These are phyloP conservation scores for Clitopilus hobsonii DNA, from an alignment of 768 basidiomycete genomes.

Conservation along the genomic window DNA sequence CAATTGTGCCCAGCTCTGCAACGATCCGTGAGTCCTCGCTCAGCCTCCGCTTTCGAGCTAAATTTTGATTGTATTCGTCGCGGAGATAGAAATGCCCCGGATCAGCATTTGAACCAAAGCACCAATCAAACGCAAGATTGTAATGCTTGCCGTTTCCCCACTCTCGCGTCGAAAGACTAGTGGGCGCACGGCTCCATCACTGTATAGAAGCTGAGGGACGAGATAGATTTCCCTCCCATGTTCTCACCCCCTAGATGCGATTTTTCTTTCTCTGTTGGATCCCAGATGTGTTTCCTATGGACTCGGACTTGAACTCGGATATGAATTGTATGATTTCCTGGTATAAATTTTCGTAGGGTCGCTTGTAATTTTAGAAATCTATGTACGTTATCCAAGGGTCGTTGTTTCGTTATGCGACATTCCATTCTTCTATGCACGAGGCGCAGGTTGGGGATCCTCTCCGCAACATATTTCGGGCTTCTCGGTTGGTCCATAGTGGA, in stretches of 20 bases:
- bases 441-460: too few species aligned
- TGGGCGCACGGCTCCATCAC: too few species aligned
- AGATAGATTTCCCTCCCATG: neutral
- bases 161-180: neutral
- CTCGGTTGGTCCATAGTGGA: too few species aligned
- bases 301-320: neutral
- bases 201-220: too few species aligned
- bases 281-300: neutral
- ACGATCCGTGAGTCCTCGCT: neutral
- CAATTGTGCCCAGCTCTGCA: conserved; percentile 22
- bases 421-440: too few species aligned
- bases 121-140: neutral
- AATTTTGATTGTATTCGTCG: neutral
- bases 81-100: neutral
- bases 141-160: neutral
- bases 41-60: neutral
- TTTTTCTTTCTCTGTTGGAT: neutral
- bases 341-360: conserved; percentile 7
- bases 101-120: neutral
- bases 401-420: too few species aligned
- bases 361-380: conserved; percentile 22
- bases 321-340: neutral
- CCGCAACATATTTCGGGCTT: too few species aligned
- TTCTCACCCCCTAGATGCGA: neutral
- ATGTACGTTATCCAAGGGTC: neutral